phyloP scores from a whole-genome alignment of 495 filamentous ascomycete species.

The Darksidea phi region DNA sequence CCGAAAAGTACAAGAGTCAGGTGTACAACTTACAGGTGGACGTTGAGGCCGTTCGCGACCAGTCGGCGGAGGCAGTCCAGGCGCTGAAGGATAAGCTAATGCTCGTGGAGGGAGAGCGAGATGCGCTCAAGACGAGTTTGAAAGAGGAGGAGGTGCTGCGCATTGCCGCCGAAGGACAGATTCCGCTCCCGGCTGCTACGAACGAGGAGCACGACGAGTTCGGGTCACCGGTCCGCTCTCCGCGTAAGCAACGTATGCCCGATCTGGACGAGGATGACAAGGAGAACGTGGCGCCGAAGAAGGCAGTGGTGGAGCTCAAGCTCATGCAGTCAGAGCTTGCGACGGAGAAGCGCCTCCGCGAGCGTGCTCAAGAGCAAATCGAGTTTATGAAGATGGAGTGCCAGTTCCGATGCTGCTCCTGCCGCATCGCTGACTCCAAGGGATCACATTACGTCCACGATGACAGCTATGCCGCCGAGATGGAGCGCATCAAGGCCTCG shows the following conservation, averaged over 20 bases:
- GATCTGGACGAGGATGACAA: conserved; percentile 40
- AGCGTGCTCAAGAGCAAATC: conserved; percentile 67
- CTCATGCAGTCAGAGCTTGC: conserved; percentile 61
- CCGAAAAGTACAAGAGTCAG: conserved; percentile 65
- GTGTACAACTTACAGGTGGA: conserved; percentile 72
- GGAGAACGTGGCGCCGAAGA: conserved; percentile 43
- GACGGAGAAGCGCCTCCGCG: conserved; percentile 63
- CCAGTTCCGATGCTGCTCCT: conserved; percentile 68
- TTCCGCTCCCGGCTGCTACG: conserved; percentile 52
- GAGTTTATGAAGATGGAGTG: conserved; percentile 85
- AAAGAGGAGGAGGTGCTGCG: conserved; percentile 59
- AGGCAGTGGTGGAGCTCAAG: conserved; percentile 46
- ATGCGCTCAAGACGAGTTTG: conserved; percentile 62
- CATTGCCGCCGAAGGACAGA: conserved; percentile 63
- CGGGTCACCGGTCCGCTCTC: conserved; percentile 41
- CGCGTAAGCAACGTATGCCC: conserved; percentile 32
- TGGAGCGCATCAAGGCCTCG: conserved; percentile 37
- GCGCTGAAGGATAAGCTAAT: conserved; percentile 30
- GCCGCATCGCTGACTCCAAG: conserved; percentile 55
- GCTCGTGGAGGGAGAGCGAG: conserved; percentile 63
- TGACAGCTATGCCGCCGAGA: conserved; percentile 31
- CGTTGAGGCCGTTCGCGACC: conserved; percentile 70
- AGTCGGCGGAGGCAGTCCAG: conserved; percentile 62
- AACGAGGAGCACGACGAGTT: conserved; percentile 43
- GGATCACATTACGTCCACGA: conserved; percentile 56